phyloP scores from a whole-genome alignment of 2,329 filamentous ascomycete species.

The Cladosporium sp. region DNA sequence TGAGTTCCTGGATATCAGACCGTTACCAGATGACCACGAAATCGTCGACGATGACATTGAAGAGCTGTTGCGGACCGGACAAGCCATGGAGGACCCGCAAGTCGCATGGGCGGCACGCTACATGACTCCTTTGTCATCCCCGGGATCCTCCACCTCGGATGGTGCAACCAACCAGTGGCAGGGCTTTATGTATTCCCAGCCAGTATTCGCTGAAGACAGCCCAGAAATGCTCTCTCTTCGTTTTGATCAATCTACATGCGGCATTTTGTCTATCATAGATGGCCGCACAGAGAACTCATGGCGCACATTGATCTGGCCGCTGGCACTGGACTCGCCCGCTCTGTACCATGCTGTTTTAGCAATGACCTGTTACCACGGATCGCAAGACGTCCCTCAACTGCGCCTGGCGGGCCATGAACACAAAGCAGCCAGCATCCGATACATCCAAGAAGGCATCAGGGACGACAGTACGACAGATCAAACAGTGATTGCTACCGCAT shows the following conservation, averaged over 20 bases:
- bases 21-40: not conserved
- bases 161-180: not conserved
- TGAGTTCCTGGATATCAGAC: slow-evolving; percentile 2
- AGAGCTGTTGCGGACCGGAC: slow-evolving; percentile 1
- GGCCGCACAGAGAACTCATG: slow-evolving; percentile 67
- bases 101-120: slow-evolving; percentile 13
- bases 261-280: slow-evolving; percentile 67
- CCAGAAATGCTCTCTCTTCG: slow-evolving; percentile 59
- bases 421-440: slow-evolving; percentile 61
- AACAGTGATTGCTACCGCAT: slow-evolving; percentile 64
- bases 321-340: slow-evolving; percentile 60
- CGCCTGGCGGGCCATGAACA: slow-evolving; percentile 63
- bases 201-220: slow-evolving; percentile 32
- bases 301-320: slow-evolving; percentile 66
- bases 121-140: not conserved
- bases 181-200: slow-evolving; percentile 27
- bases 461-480: slow-evolving; percentile 58
- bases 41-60: slow-evolving; percentile 2
- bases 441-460: slow-evolving; percentile 54
- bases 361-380: slow-evolving; percentile 65
- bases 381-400: slow-evolving; percentile 53
- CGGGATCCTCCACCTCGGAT: slow-evolving; percentile 1
- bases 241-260: slow-evolving; percentile 64
- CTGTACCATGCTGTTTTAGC: slow-evolving; percentile 65
- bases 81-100: slow-evolving; percentile 5